Base-by-base conservation (phyloP, 2,329 filamentous ascomycete genomes). In the Myriosclerotinia curreyana region DNA sequence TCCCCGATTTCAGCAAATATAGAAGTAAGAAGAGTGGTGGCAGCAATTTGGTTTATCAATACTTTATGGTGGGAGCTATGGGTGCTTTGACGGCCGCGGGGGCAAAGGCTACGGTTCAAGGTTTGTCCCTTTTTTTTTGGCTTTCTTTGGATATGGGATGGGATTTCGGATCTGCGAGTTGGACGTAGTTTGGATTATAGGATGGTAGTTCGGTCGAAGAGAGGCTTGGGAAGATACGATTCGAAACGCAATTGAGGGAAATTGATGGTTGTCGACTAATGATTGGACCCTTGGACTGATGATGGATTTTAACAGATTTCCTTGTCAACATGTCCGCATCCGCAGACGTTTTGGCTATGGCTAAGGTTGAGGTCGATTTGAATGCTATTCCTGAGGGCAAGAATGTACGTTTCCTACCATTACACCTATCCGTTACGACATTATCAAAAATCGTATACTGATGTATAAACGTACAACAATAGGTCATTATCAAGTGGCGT, bases 401-500 rank as follows among this genome's bases (percentile, higher is more conserved):
- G 90, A 99, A 99, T 83, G 95, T 93, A 83, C 78, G 89, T 83
- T 11, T n/a, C 15, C n/a, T 50, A 44, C n/a, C 15, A n/a, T 4
- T n/a, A 34, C 20, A 34, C 62, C 49, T 34, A 56, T 28, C 14
- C 22, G 2, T 9, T 22, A 51, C 40, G 28, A 22, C 20, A 22
- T 46, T 7, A 49, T 46, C 49, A 48, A n/a, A 36, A 5, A 62
- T 12, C 12, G 15, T 34, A 17, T 36, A 46, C 56, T 60, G 14
- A 60, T 50, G 20, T n/a, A 52, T n/a, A 52, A 66, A 65, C 53
- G 54, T 28, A 60, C 58, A 38, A 48, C 53, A 63, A 67, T 51
- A 93, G 90, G 89, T 99, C 78, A 96, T 99, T 79, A 96, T 99
- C 85, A 99, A 99, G 84, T 99, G 95, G 95, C 91, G 95, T 84